These are phyloP conservation scores for Acarospora socialis DNA, from an alignment of 2,329 filamentous ascomycete species.

Conservation along the genomic window DNA sequence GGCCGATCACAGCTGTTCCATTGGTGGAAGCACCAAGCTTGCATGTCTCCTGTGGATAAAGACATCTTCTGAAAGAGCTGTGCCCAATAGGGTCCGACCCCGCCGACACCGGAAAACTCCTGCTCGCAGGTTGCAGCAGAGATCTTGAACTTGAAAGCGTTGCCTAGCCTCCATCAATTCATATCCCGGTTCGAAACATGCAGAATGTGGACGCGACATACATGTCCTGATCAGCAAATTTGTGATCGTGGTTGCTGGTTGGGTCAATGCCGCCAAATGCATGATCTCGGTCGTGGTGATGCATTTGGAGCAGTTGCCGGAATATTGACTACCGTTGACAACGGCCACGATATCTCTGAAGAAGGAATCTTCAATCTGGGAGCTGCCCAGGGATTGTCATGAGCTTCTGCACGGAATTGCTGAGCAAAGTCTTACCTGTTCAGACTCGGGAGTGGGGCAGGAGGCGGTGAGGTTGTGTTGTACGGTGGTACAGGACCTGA, in stretches of 20 bases:
- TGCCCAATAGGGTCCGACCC: conserved; percentile 14
- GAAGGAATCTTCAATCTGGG: conserved; percentile 12
- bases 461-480: conserved; percentile 13
- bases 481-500: conserved; percentile 15
- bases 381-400: too few relatives aligned
- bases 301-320: conserved; percentile 15
- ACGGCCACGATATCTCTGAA: conserved; percentile 14
- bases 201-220: neutral
- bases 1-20: conserved; percentile 12
- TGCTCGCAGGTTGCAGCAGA: conserved; percentile 13
- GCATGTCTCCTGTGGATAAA: conserved; percentile 14
- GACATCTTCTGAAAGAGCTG: conserved; percentile 16
- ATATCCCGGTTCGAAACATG: too few relatives aligned
- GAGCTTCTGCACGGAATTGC: neutral
- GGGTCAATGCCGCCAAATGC: conserved; percentile 15
- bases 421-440: conserved; percentile 1
- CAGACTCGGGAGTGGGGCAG: conserved; percentile 14
- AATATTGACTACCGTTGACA: conserved; percentile 10
- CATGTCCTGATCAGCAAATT: conserved; percentile 14
- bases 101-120: conserved; percentile 13
- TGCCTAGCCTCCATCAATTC: conserved; percentile 7
- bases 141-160: conserved; percentile 10
- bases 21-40: conserved; percentile 12
- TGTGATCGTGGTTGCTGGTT: conserved; percentile 12
- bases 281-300: conserved; percentile 14